These are phyloP conservation scores for Penicillium cinerascens DNA, from an alignment of 495 filamentous ascomycete genomes.

Conservation along the genomic window DNA sequence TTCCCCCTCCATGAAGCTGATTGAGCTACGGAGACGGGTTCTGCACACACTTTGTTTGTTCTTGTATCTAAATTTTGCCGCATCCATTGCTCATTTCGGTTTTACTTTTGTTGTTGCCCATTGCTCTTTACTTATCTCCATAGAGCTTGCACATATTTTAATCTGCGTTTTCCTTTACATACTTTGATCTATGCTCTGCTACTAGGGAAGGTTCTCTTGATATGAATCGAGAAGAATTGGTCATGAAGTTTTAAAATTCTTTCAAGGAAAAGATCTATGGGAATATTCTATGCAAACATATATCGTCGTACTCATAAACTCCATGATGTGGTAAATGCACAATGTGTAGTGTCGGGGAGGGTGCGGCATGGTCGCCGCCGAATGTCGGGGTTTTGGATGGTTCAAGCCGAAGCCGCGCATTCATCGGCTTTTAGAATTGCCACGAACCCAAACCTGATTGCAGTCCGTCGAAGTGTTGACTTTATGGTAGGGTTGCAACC, in stretches of 20 bases:
- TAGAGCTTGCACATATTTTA: not conserved
- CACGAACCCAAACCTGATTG: not conserved
- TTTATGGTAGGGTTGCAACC: not conserved
- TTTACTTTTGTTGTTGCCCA: not conserved
- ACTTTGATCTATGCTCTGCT: not conserved
- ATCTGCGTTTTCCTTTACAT: not conserved
- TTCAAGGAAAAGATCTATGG: not conserved
- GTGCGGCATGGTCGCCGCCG: not conserved
- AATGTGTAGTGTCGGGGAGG: not conserved
- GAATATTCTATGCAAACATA: constrained; percentile 1
- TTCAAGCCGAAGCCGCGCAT: not conserved
- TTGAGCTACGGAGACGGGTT: not conserved
- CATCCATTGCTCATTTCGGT: not conserved
- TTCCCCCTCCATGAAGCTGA: not conserved
- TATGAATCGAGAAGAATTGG: not conserved
- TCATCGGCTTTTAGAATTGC: not conserved
- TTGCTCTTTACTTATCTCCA: not conserved
- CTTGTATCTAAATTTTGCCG: constrained; percentile 10
- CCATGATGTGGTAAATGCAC: not conserved
- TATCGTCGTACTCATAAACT: constrained; percentile 1
- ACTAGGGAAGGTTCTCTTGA: not conserved
- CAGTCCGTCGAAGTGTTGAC: not conserved
- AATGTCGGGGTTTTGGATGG: not conserved
- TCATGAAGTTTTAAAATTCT: not conserved
- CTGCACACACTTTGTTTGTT: constrained; percentile 5